Evolutionary conservation across 2,329 filamentous ascomycete species (phyloP), one percentile per base, ranked within the genome.

Genomic region (Fusarium piperis): DNA sequence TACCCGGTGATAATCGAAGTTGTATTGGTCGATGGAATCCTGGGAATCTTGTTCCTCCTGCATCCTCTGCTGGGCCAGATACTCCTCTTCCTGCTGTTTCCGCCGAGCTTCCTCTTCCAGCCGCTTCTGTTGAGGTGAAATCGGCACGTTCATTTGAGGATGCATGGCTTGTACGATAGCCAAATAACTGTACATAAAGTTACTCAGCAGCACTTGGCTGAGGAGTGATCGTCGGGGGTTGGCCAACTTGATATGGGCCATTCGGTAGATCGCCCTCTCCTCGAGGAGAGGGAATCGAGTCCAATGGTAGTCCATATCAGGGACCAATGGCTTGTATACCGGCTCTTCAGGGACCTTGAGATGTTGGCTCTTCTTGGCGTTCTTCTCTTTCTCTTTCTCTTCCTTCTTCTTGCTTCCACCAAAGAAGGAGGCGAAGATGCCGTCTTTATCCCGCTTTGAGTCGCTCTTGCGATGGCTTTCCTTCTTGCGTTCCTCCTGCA

Each of bases 111-210:
- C 87, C 61, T 90, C 87, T 67, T 90, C 88, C 59, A 89, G 81
- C 59, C 86, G 85, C 77, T 89, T 89, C 78, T 92, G 91, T 76
- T 94, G 94, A 36, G 93, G 91, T 16, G 93, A 95, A 36, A 93
- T 89, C n/a, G 94, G 94, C 46, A 97, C 91, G 77, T 97, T 93
- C 83, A 98, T 93, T 78, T 97, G 94, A 46, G 96, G 96, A 81
- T 99, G 96, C 94, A 98, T 98, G 77, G 97, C 94, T 83, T 99
- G 96, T 51, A 99, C 96, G 81, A 98, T 99, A 69, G 96, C 96
- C 72, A 99, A 88, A 80, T 99, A 99, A 64, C 94, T 96, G 84
- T 99, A 99, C 96, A 99, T 99, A 82, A 99, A 99, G 81, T 99
- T 99, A 83, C 95, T 98, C 74, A 99, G 88, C 65, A 99, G 86